Percentiles rank a stretch among this genome's conserved stretches.
phyloP scores from a whole-genome alignment of 2,329 filamentous ascomycete genomes.

The Hypoxylon sp. region DNA sequence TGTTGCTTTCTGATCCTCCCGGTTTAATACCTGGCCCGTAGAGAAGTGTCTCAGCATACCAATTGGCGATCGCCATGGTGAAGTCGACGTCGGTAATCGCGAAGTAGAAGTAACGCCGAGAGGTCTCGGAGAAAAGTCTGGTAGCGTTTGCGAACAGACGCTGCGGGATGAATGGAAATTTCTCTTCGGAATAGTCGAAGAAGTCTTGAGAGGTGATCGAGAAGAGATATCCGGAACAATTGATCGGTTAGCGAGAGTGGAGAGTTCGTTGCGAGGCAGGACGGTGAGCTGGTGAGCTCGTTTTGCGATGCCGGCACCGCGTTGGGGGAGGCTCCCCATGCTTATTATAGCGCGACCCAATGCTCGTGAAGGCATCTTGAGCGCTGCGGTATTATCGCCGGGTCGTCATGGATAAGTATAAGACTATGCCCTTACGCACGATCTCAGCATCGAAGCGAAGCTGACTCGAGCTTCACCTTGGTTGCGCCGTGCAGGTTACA shows the following conservation, averaged over 20 bases:
- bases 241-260: slow-evolving; percentile 24
- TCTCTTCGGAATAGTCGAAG: slow-evolving; percentile 15
- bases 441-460: slow-evolving; percentile 44
- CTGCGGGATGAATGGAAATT: slow-evolving; percentile 16
- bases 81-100: slow-evolving; percentile 16
- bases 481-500: slow-evolving; percentile 22
- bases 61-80: slow-evolving; percentile 36
- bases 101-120: slow-evolving; percentile 39
- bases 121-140: slow-evolving; percentile 34
- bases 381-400: slow-evolving; percentile 43
- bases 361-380: slow-evolving; percentile 65
- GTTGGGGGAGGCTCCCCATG: slow-evolving; percentile 61
- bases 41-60: slow-evolving; percentile 44
- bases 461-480: slow-evolving; percentile 38
- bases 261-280: slow-evolving; percentile 28
- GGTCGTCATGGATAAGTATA: slow-evolving; percentile 44
- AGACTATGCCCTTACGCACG: slow-evolving; percentile 26
- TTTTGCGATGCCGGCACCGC: slow-evolving; percentile 57
- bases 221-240: slow-evolving; percentile 16
- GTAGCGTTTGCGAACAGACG: slow-evolving; percentile 36
- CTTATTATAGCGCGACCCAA: slow-evolving; percentile 63
- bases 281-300: slow-evolving; percentile 41
- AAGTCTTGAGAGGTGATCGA: slow-evolving; percentile 19
- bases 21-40: slow-evolving; percentile 24
- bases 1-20: slow-evolving; percentile 31